Percentiles rank a stretch among this genome's conserved stretches.
Evolutionary conservation across 345 rosid species (phyloP).

Genomic region (Ailanthus altissimus): DNA sequence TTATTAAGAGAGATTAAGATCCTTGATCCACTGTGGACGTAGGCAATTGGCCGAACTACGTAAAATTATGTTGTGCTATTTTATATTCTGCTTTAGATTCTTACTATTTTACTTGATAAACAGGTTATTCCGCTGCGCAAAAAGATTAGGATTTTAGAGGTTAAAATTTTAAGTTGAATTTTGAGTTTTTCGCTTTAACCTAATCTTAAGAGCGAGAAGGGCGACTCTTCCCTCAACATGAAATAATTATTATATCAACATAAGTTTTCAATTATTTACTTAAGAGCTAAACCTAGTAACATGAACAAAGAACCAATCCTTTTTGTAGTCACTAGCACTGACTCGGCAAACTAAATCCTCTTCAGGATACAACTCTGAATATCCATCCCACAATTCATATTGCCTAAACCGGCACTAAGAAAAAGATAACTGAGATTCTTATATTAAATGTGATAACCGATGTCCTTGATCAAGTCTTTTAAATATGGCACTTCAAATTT

Average conservation of each 20-base stretch:
- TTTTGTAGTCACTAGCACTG: slow-evolving; percentile 56
- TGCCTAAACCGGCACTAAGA: slow-evolving; percentile 62
- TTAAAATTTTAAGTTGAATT: too few species aligned
- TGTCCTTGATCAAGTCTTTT: background rate
- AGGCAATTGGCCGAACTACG: too few species aligned
- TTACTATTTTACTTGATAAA: too few species aligned
- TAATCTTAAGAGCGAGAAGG: too few species aligned
- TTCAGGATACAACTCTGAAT: slow-evolving; percentile 59
- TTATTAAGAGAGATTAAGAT: too few species aligned
- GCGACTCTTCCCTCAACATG: too few species aligned
- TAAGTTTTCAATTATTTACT: background rate
- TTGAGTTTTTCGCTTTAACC: too few species aligned
- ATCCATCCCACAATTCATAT: slow-evolving; percentile 89
- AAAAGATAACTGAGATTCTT: background rate
- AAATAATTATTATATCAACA: background rate
- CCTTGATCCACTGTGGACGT: too few species aligned
- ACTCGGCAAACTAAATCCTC: slow-evolving; percentile 63
- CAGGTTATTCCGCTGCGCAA: too few species aligned
- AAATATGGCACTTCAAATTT: background rate
- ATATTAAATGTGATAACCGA: background rate
- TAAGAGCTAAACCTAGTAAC: slow-evolving; percentile 54
- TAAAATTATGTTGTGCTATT: too few species aligned
- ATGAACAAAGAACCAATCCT: slow-evolving; percentile 89
- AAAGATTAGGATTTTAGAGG: too few species aligned
- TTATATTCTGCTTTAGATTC: too few species aligned